Evolutionary conservation across 139 green algal species (phyloP), one percentile per base, ranked within the genome.

Genomic region (Yamagishiella unicocca): DNA sequence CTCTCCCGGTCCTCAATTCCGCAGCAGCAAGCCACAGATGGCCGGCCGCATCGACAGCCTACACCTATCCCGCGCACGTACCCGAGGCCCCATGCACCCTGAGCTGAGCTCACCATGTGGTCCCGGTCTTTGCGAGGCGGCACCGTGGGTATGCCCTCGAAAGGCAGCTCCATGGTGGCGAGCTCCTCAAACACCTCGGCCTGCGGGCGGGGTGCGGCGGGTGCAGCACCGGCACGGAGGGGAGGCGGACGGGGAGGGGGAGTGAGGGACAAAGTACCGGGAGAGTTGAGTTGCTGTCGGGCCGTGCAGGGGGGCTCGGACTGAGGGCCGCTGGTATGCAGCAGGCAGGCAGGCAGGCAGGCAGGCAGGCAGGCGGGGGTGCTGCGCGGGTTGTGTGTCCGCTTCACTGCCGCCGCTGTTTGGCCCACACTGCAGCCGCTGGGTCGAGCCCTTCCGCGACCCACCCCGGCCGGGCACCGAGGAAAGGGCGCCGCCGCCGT

Each of bases 121-220:
- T 93, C 88, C 79, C 95, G 94, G 87, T 99, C 95, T 87, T 97
- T 99, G 31, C 95, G 92, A 0, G 95, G 96, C 14, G 96, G 96
- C 10, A 99, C 95, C 10, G 96, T 99, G 35, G 96, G 96, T 72
- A 99, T 98, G 80, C 96, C 97, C 82, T 98, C 96, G 50, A 98
- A 99, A 10, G 92, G 91, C 50, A 95, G 93, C 25, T 98, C 96
- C 95, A 98, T 98, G 29, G 96, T 98, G 22, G 96, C 92, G 40
- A 98, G 96, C 90, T 99, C 97, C 54, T 99, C 96, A 89, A 99
- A 99, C 31, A 98, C 96, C 78, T 96, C 93, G 2, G 96, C 96
- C 95, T 97, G 84, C 25, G 22, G 12, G 82, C 43, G 40, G 77
- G n/a, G 71, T 27, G 29, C 50, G 50, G 29, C 50, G 50, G 50